Percentiles rank a stretch among this genome's conserved stretches.
Evolutionary conservation across 345 rosid species (phyloP).

Genomic region (Rhizophora mangle): DNA sequence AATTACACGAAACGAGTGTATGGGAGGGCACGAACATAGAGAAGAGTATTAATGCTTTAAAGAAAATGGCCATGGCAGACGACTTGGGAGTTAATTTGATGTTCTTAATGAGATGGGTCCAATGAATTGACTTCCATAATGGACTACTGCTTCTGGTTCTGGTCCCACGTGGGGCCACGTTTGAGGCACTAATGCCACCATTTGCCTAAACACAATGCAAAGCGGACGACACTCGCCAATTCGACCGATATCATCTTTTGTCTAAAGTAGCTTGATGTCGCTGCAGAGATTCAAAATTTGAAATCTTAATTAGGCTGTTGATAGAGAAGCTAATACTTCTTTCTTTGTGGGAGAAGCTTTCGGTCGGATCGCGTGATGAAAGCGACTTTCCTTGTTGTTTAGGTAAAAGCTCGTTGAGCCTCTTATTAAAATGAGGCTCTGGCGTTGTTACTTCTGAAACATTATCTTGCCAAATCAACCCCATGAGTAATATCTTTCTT

Average conservation of each 20-base stretch:
- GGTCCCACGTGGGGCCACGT: slow-evolving; percentile 8
- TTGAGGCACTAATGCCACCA: background rate
- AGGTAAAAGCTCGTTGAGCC: slow-evolving; percentile 23
- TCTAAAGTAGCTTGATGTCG: background rate
- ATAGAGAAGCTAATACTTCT: background rate
- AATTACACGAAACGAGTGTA: too few species aligned
- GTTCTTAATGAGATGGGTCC: slow-evolving; percentile 7
- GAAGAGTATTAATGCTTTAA: too few species aligned
- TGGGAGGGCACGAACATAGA: too few species aligned
- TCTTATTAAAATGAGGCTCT: too few species aligned
- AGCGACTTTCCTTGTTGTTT: slow-evolving; percentile 39
- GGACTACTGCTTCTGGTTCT: slow-evolving; percentile 4
- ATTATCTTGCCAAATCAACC: too few species aligned
- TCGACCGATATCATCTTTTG: background rate
- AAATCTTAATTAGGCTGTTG: background rate
- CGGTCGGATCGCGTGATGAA: slow-evolving; percentile 40
- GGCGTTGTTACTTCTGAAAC: too few species aligned
- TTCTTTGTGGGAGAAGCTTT: slow-evolving; percentile 34
- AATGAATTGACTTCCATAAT: background rate
- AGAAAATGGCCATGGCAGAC: too few species aligned
- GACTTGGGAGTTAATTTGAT: background rate
- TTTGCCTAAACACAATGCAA: background rate
- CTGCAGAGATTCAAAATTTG: background rate
- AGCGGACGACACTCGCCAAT: background rate
- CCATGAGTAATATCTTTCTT: too few species aligned